Conservation (phyloP, 768 basidiomycete genomes). For the Hebeloma cylindrosporum region DNA sequence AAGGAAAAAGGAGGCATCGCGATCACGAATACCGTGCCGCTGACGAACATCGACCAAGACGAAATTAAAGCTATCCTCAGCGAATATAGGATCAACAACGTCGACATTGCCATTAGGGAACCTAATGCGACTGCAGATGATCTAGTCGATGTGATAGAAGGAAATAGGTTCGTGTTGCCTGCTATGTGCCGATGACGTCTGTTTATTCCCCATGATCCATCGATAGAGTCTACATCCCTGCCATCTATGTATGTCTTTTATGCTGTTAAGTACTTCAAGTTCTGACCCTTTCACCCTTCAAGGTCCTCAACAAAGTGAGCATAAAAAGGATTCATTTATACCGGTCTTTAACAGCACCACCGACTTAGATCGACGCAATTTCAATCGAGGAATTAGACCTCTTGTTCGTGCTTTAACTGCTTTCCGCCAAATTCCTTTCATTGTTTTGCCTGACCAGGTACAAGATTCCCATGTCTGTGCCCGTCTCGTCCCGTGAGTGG, state of each 20-base stretch:
- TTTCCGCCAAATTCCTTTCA: background rate
- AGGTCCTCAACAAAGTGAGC: constrained; percentile 82
- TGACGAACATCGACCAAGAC: constrained; percentile 93
- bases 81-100: constrained; percentile 90
- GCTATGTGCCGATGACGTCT: background rate
- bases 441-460: constrained; percentile 44
- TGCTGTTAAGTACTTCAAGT: background rate
- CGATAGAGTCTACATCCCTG: constrained; percentile 88
- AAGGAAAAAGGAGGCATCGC: constrained; percentile 93
- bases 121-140: constrained; percentile 93
- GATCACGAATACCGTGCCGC: constrained; percentile 94
- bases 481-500: constrained; percentile 93
- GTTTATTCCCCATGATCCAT: constrained; percentile 4
- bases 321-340: constrained; percentile 1
- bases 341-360: constrained; percentile 5
- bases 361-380: constrained; percentile 87
- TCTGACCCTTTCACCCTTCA: constrained; percentile 1
- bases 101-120: constrained; percentile 90
- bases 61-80: constrained; percentile 94
- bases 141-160: constrained; percentile 95
- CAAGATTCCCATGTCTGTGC: constrained; percentile 95
- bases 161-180: constrained; percentile 67
- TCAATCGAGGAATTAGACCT: constrained; percentile 97
- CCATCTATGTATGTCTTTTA: constrained; percentile 69
- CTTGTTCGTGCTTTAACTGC: constrained; percentile 46